Evolutionary conservation across 345 rosid species (phyloP).

Genomic region (Aethionema arabicum): DNA sequence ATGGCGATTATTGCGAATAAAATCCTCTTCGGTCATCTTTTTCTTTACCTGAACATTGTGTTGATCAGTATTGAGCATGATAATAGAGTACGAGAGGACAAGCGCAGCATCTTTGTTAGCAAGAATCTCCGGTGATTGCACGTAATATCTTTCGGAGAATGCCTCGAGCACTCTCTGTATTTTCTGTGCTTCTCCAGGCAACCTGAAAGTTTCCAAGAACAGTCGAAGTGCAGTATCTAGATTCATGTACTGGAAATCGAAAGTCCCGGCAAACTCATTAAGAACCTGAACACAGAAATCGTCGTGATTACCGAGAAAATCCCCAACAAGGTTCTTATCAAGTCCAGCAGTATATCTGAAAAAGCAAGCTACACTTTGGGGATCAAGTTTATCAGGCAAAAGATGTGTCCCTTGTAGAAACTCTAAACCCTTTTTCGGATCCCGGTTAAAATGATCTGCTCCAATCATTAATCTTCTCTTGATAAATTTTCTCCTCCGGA

Average conservation of each 20-base stretch:
- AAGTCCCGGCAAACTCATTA: constrained; percentile 98
- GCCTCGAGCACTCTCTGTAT: constrained; percentile 98
- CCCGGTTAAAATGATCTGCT: constrained; percentile 99
- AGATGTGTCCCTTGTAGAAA: constrained; percentile 99
- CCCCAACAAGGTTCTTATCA: constrained; percentile 98
- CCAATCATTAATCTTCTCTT: constrained; percentile 99
- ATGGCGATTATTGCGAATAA: constrained; percentile 87
- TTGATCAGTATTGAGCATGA: constrained; percentile 97
- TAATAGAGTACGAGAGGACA: constrained; percentile 85
- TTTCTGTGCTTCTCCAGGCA: constrained; percentile 98
- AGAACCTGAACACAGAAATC: constrained; percentile 99
- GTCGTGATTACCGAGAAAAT: constrained; percentile 97
- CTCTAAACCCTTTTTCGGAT: constrained; percentile 97
- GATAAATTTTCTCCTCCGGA: constrained; percentile 83
- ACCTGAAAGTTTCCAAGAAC: constrained; percentile 90
- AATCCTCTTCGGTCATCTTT: constrained; percentile 99
- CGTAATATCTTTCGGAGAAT: constrained; percentile 95
- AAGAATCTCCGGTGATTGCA: constrained; percentile 86
- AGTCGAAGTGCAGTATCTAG: constrained; percentile 90
- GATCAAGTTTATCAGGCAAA: constrained; percentile 97
- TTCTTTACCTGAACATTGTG: constrained; percentile 98
- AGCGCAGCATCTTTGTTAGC: constrained; percentile 98
- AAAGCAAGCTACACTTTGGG: constrained; percentile 99
- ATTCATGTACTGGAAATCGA: constrained; percentile 96
- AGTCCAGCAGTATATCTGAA: constrained; percentile 96